phyloP scores from a whole-genome alignment of 2,329 filamentous ascomycete species.

The Ramichloridium luteum region DNA sequence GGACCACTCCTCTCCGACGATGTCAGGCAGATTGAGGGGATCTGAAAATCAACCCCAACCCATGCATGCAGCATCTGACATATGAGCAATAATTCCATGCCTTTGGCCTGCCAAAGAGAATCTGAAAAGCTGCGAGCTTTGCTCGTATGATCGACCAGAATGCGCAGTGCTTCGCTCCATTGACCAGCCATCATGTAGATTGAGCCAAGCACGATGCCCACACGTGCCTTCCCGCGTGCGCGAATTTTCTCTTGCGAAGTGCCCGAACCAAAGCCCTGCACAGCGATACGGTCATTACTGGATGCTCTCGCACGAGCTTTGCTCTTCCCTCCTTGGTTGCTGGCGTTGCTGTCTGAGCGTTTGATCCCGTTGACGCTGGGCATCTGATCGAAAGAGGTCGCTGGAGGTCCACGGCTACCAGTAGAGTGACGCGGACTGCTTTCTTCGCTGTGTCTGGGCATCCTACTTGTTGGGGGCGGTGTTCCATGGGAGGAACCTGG shows the following conservation, averaged over 20 bases:
- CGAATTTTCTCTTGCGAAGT: conserved; percentile 49
- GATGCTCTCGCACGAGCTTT: conserved; percentile 13
- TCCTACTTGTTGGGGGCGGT: conserved; percentile 10
- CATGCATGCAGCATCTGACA: conserved; percentile 75
- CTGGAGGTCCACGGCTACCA: conserved; percentile 27
- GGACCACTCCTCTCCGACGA: conserved; percentile 17
- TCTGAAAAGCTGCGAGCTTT: conserved; percentile 71
- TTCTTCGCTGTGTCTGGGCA: conserved; percentile 18
- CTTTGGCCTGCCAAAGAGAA: conserved; percentile 95
- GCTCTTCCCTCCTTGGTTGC: conserved; percentile 12
- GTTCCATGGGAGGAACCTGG: conserved; percentile 15
- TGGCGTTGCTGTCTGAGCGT: conserved; percentile 25
- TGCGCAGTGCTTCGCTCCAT: conserved; percentile 77
- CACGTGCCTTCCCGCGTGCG: conserved; percentile 67
- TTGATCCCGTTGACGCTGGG: conserved; percentile 32
- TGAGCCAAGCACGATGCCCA: conserved; percentile 68
- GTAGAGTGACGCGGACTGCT: conserved; percentile 10
- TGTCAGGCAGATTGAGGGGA: conserved; percentile 33
- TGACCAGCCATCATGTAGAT: conserved; percentile 80
- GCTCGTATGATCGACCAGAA: conserved; percentile 67
- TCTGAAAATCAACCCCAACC: conserved; percentile 69
- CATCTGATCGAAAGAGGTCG: conserved; percentile 44
- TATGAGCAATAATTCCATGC: conserved; percentile 73
- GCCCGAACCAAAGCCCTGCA: conserved; percentile 50
- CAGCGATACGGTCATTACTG: conserved; percentile 46